Conservation (phyloP, 2,329 filamentous ascomycete genomes). For the Aspergillus viridinutans region DNA sequence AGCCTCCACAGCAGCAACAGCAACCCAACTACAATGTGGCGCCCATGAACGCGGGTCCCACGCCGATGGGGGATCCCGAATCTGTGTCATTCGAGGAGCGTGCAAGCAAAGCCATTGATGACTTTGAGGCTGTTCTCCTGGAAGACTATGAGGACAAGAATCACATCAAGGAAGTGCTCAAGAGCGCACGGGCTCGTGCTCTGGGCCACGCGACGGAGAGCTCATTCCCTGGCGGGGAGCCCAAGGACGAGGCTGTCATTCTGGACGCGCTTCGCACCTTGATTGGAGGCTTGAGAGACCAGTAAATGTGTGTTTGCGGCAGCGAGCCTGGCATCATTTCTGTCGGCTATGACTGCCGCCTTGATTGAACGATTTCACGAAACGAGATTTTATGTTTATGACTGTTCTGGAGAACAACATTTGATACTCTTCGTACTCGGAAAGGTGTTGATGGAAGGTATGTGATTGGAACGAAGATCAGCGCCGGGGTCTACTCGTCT, state of each 20-base stretch:
- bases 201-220: slow-evolving; percentile 38
- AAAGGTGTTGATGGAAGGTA: slow-evolving; percentile 8
- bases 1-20: slow-evolving; percentile 18
- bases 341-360: neutral
- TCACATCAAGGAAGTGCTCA: slow-evolving; percentile 42
- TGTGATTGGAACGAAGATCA: neutral
- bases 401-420: slow-evolving; percentile 1
- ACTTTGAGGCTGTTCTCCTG: slow-evolving; percentile 43
- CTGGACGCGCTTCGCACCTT: slow-evolving; percentile 38
- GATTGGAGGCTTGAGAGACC: slow-evolving; percentile 37
- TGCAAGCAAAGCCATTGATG: slow-evolving; percentile 42
- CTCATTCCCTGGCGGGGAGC: slow-evolving; percentile 41
- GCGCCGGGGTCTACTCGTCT: neutral
- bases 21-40: slow-evolving; percentile 13
- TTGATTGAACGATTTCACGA: slow-evolving; percentile 15
- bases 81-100: slow-evolving; percentile 37
- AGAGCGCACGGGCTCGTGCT: slow-evolving; percentile 40
- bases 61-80: slow-evolving; percentile 22
- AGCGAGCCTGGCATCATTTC: neutral
- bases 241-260: slow-evolving; percentile 42
- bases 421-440: slow-evolving; percentile 8
- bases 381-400: slow-evolving; percentile 12
- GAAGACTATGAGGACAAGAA: slow-evolving; percentile 45
- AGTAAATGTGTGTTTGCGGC: slow-evolving; percentile 13
- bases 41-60: slow-evolving; percentile 16